These are phyloP conservation scores for Penicillium decumbens DNA, from an alignment of 2,329 filamentous ascomycete genomes.

Conservation along the genomic window DNA sequence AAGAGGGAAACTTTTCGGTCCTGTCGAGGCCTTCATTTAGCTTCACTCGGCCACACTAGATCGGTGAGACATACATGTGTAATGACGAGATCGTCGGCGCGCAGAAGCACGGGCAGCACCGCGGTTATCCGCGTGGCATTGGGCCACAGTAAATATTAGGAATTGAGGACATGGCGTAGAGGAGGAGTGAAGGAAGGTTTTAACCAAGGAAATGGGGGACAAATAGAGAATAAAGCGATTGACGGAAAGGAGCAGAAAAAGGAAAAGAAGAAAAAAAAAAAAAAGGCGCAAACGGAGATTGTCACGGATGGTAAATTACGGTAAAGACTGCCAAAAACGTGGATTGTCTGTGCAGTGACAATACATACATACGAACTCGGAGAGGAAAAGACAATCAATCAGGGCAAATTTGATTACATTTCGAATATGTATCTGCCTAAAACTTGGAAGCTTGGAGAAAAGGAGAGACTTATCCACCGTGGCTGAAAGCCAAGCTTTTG, in stretches of 20 bases:
- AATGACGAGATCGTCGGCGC: conserved; percentile 18
- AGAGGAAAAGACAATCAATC: too few species aligned
- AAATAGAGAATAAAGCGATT: not conserved
- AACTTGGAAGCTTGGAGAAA: not conserved
- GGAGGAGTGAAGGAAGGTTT: not conserved
- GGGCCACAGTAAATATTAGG: conserved; percentile 8
- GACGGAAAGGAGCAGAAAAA: not conserved
- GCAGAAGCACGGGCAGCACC: conserved; percentile 14
- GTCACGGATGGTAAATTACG: conserved; percentile 9
- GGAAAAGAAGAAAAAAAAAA: conserved; percentile 6
- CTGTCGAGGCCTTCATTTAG: conserved; percentile 2
- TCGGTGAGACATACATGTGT: conserved; percentile 17
- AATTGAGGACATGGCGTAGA: conserved; percentile 5
- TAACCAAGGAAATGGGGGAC: not conserved
- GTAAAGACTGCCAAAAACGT: conserved; percentile 19
- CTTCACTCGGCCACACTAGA: conserved; percentile 1
- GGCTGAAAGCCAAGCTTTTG: not conserved
- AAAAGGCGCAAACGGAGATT: conserved; percentile 16
- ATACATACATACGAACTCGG: not conserved
- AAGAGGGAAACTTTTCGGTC: conserved; percentile 18
- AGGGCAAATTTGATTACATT: too few species aligned
- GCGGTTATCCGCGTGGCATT: conserved; percentile 20
- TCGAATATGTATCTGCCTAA: not conserved
- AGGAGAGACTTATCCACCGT: not conserved
- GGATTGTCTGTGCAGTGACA: not conserved